Base-by-base conservation (phyloP, 805 yeast genomes). In the Cyberlindnera euphorbiiphila region DNA sequence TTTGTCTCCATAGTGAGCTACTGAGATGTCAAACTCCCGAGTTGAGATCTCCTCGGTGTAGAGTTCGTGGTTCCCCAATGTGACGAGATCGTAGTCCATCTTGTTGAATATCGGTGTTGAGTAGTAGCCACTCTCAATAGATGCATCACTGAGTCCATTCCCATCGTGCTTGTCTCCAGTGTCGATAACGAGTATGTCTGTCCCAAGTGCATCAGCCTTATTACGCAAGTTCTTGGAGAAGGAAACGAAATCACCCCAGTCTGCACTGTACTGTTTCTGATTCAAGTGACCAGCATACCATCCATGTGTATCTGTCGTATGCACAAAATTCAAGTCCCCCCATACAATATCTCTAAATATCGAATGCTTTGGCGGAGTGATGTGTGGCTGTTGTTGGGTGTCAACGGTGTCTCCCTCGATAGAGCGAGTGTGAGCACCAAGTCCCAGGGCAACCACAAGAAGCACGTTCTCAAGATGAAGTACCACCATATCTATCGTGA, bases 101-200 rank as follows among this genome's bases (percentile, higher is more conserved):
- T 68, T 62, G 47, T 72, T 72, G 56, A 89, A 85, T 0, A 89
- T 69, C 2, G 69, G 68, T 19, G 79, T 72, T 0, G 93, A 74
- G 12, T 66, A 58, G 5, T 61, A 51, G 0, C 96, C 98, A 54
- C 81, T 83, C 2, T 91, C 85, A 3, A 23, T 37, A 0, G 95
- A 81, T 11, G 83, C 78, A 61, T 91, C 97, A 26, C 86, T 72
- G 10, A 88, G 62, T 0, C 98, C 98, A 56, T 87, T 89, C 1
- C 98, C 98, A 59, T 91, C 98, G 51, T 86, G 95, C 45, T 86
- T 78, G 60, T 91, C 98, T 5, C 98, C 98, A 1, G 94, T 78
- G 54, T 91, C 98, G 3, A 91, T 70, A 5, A 88, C 52, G 4
- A 91, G 50, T 14, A 89, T 56, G 53, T 91, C 98, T 14, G 69